Percentiles rank a stretch among this genome's conserved stretches.
phyloP scores from a whole-genome alignment of 441 rosid species.

The Populus hybrid region DNA sequence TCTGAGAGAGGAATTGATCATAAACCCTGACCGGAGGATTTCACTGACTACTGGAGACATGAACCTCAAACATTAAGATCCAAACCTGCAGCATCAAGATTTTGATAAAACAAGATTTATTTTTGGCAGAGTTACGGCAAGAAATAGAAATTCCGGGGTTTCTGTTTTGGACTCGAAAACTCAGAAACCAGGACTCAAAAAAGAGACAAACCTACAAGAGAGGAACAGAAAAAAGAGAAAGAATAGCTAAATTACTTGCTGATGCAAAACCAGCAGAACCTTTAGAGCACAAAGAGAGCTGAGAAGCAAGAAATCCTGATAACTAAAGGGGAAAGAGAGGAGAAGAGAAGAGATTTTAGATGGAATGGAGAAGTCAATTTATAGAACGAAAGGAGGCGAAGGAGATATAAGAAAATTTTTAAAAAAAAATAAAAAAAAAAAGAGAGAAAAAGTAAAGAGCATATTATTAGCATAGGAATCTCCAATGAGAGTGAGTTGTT shows the following conservation, averaged over 20 bases:
- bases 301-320: neutral
- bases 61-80: constrained; percentile 70
- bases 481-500: constrained; percentile 19
- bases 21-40: constrained; percentile 73
- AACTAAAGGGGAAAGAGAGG: constrained; percentile 8
- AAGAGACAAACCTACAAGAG: neutral
- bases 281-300: constrained; percentile 6
- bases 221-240: neutral
- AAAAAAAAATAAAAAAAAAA: neutral
- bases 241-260: neutral
- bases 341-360: constrained; percentile 29
- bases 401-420: neutral
- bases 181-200: neutral
- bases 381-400: constrained; percentile 24
- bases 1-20: constrained; percentile 73
- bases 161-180: neutral
- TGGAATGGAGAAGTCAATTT: constrained; percentile 27
- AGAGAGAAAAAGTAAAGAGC: neutral
- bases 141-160: neutral
- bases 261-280: constrained; percentile 23
- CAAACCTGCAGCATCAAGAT: constrained; percentile 38
- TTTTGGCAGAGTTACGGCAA: constrained; percentile 7
- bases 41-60: constrained; percentile 94
- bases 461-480: constrained; percentile 31
- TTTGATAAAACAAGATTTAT: neutral